Evolutionary conservation across 2,329 filamentous ascomycete species (phyloP), one percentile per base, ranked within the genome.

Genomic region (Ceratocystis papillata): DNA sequence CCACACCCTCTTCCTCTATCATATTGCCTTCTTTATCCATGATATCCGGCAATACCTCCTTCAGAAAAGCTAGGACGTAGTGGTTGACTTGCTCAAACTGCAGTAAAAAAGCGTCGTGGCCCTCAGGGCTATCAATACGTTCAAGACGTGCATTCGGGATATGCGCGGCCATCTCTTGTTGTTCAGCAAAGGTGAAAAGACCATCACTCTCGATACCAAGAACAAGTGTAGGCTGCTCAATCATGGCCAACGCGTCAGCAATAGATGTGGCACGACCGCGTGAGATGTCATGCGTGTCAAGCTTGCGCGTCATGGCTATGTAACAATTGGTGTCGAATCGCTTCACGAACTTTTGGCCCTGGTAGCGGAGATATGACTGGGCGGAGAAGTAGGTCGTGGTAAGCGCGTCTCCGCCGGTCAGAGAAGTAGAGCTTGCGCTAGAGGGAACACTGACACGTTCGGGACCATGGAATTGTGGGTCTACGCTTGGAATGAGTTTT

Each of bases 311-410:
- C 76, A 99, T 96, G 70, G 94, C 92, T 71, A 99, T 97, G 78
- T 99, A 99, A 78, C 94, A 99, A 75, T 99, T 99, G 72, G 91
- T 90, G 76, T 99, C 94, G 75, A 97, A 99, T 8, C 94, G 88
- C 75, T 89, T 91, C 71, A 97, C 94, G 72, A 99, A 99, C 76
- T 99, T 99, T 71, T 87, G 84, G 66, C 91, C 93, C 76, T 99
- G 94, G 76, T 99, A 99, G 22, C 94, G 88, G 55, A 99, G 83
- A 76, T 99, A 99, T 0, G 92, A 96, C 75, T 99, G 94, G 0
- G 94, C 94, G 0, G 94, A 97, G 77, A 97, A 99, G 76, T 96
- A 96, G n/a, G 90, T 94, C 6, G 86, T 85, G 0, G 84, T 83
- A 5, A 82, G 76, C 5, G 72, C 75, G 65, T 81, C 84, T 73